Conservation (phyloP, 305 asterid species). For the Fraxinus albicans region DNA sequence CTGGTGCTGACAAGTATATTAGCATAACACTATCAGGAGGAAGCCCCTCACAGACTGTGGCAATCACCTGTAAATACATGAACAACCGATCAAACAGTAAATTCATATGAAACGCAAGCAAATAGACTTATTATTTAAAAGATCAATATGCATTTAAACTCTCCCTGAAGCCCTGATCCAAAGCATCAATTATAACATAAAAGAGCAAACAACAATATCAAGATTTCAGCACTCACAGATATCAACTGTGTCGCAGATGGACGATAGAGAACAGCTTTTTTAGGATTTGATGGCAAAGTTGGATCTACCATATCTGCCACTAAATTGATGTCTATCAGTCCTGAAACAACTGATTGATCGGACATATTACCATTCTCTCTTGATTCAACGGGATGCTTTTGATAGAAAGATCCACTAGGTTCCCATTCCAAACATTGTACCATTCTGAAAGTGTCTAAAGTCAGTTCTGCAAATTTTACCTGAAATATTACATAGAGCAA, state of each 20-base stretch:
- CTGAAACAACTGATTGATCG: slow-evolving; percentile 86
- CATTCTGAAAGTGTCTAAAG: slow-evolving; percentile 91
- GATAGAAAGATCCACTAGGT: slow-evolving; percentile 85
- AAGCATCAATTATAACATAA: slow-evolving; percentile 10
- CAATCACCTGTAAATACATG: slow-evolving; percentile 64
- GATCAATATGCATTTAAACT: neutral
- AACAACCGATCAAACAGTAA: slow-evolving; percentile 19
- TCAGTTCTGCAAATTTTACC: slow-evolving; percentile 94
- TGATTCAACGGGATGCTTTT: slow-evolving; percentile 56
- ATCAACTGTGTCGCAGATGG: slow-evolving; percentile 81
- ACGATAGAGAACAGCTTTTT: slow-evolving; percentile 80
- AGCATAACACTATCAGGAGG: slow-evolving; percentile 82
- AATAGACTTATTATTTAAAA: neutral
- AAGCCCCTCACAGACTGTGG: slow-evolving; percentile 85
- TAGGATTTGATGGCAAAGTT: slow-evolving; percentile 91
- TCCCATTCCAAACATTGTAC: slow-evolving; percentile 99
- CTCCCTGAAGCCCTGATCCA: slow-evolving; percentile 10
- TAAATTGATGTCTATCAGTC: slow-evolving; percentile 79
- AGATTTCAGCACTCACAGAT: slow-evolving; percentile 66
- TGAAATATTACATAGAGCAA: slow-evolving; percentile 37
- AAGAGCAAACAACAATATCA: slow-evolving; percentile 9
- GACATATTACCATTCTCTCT: slow-evolving; percentile 57
- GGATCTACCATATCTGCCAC: slow-evolving; percentile 93
- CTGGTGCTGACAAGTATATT: slow-evolving; percentile 80
- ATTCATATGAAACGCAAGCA: slow-evolving; percentile 8